Base-by-base conservation (phyloP, 2,329 filamentous ascomycete species). In the Celoporthe dispersa region DNA sequence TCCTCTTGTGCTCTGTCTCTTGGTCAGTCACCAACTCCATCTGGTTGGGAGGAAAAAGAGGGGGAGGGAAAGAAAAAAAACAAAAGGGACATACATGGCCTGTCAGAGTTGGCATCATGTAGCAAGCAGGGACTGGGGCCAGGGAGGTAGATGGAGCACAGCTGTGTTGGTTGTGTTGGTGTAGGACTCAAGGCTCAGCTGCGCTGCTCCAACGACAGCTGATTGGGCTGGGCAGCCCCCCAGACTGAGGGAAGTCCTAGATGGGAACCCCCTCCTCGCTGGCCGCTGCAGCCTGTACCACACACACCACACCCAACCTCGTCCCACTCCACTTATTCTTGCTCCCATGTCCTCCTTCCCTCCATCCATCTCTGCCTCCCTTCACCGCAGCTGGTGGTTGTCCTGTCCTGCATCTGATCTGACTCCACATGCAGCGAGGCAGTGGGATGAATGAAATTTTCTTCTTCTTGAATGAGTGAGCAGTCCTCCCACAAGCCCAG, bases 141-240 rank as follows among this genome's bases (percentile, higher is more conserved):
- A 28, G 19, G 16, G 41, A 44, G 41, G 19, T 22, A 22, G 7
- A 55, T 55, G n/a, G 12, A 28, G 11, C 25, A 2, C 51, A 31
- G 9, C 25, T 39, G 59, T 19, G 55, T 41, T 37, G 39, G 12
- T 22, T 16, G 39, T 51, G 61, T 62, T 68, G 67, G 57, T 60
- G 57, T 60, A 60, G 57, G 57, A 60, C 57, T 60, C 57, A 33
- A 60, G 57, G 33, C 33, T 60, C 57, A 60, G 57, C 57, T 60
- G 57, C 22, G 19, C 53, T 31, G 53, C 3, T 31, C 53, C 53
- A 14, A 37, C 7, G 57, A 31, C 28, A 35, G 57, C 33, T 16
- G 33, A 35, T 60, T 60, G 57, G n/a, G 57, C 33, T 37, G 12
- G 55, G 31, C 9, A n/a, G 22, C 33, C 19, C 19, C 33, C 19